A percentile compares a stretch with the other conserved stretches of the same genome.
These are phyloP conservation scores for Raddia guianensis DNA, from an alignment of 176 grass and related monocot genomes.

Conservation along the genomic window DNA sequence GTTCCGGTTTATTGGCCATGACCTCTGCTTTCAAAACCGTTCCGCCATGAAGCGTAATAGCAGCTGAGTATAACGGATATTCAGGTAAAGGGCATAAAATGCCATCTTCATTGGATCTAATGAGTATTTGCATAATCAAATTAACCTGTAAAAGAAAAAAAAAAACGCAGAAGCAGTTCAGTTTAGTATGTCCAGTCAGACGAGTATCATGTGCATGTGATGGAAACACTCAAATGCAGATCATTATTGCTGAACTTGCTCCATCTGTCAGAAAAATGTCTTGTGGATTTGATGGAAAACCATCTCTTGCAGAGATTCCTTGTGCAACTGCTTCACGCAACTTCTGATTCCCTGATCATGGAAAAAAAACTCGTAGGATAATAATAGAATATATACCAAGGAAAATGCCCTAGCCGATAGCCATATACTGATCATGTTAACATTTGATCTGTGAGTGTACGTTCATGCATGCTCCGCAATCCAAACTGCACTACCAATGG, in stretches of 20 bases:
- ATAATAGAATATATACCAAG: neutral
- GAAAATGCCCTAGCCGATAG: neutral
- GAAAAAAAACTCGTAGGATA: neutral
- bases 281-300: constrained; percentile 55
- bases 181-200: neutral
- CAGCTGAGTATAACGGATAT: constrained; percentile 73
- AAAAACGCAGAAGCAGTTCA: neutral
- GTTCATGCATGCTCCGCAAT: neutral
- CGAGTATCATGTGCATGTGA: neutral
- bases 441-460: neutral
- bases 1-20: too few species aligned
- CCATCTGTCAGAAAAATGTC: constrained; percentile 83
- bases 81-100: constrained; percentile 80
- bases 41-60: constrained; percentile 79
- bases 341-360: constrained; percentile 54
- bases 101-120: constrained; percentile 67
- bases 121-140: constrained; percentile 71
- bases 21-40: neutral
- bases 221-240: constrained; percentile 15
- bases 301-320: constrained; percentile 65
- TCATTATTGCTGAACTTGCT: constrained; percentile 61
- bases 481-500: neutral
- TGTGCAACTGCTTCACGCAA: constrained; percentile 63
- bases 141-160: constrained; percentile 53
- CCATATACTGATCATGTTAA: neutral